A percentile compares a stretch with the other conserved stretches of the same genome.
Conservation (phyloP, 2,329 filamentous ascomycete species). For the Penicillium paneum region DNA sequence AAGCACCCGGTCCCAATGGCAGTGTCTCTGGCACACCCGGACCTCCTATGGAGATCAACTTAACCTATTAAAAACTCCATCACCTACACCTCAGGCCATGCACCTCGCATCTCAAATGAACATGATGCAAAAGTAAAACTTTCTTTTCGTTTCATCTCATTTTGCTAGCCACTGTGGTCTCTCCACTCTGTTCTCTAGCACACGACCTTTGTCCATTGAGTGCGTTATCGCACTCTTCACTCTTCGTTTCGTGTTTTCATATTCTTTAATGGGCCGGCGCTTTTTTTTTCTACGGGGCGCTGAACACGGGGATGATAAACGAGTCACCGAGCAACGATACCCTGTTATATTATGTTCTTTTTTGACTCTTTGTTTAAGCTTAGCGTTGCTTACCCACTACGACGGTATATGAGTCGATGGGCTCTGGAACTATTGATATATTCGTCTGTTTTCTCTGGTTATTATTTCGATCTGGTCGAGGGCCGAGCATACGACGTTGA, state of each 20-base stretch:
- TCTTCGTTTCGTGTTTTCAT: slow-evolving; percentile 14
- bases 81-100: neutral
- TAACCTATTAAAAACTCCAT: slow-evolving; percentile 50
- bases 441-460: slow-evolving; percentile 8
- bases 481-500: slow-evolving; percentile 22
- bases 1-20: slow-evolving; percentile 37
- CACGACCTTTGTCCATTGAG: slow-evolving; percentile 2
- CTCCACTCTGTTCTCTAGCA: slow-evolving; percentile 7
- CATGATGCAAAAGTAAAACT: neutral
- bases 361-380: slow-evolving; percentile 8
- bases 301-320: slow-evolving; percentile 42
- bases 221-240: neutral
- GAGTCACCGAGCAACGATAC: slow-evolving; percentile 43
- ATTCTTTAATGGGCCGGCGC: slow-evolving; percentile 17
- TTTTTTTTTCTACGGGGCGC: slow-evolving; percentile 25
- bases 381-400: slow-evolving; percentile 24
- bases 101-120: neutral
- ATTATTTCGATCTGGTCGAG: slow-evolving; percentile 13
- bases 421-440: slow-evolving; percentile 16
- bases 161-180: neutral
- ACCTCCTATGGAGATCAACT: slow-evolving; percentile 48
- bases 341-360: slow-evolving; percentile 30
- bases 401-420: slow-evolving; percentile 26
- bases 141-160: neutral
- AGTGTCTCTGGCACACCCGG: slow-evolving; percentile 3